Conservation (phyloP, 768 basidiomycete species). For the Hygrophoropsis aurantiaca region DNA sequence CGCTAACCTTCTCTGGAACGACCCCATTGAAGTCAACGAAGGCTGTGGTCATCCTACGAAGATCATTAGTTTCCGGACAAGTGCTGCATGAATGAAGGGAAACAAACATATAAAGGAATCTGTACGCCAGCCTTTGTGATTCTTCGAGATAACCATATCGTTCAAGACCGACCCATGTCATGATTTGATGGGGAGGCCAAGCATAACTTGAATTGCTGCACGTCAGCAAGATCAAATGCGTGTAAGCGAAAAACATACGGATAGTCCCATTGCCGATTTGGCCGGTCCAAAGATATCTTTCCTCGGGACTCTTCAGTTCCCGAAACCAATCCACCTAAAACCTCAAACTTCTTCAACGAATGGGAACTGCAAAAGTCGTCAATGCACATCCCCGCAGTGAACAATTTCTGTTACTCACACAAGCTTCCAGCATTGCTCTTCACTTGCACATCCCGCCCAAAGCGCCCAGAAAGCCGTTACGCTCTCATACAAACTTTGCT, state of each 20-base stretch:
- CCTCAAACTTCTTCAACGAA: slow-evolving; percentile 94
- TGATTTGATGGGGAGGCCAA: slow-evolving; percentile 98
- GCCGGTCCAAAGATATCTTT: slow-evolving; percentile 91
- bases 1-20: slow-evolving; percentile 89
- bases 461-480: slow-evolving; percentile 97
- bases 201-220: slow-evolving; percentile 50
- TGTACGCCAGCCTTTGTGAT: slow-evolving; percentile 88
- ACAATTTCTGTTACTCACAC: slow-evolving; percentile 58
- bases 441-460: slow-evolving; percentile 97
- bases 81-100: background rate
- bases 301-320: slow-evolving; percentile 97
- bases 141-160: slow-evolving; percentile 95
- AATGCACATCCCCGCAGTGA: slow-evolving; percentile 10
- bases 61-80: slow-evolving; percentile 2
- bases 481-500: slow-evolving; percentile 92
- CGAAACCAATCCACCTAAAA: slow-evolving; percentile 90
- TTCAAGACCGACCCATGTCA: slow-evolving; percentile 96
- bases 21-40: slow-evolving; percentile 98
- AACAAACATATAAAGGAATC: slow-evolving; percentile 93
- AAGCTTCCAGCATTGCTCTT: slow-evolving; percentile 91
- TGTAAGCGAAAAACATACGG: slow-evolving; percentile 53
- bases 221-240: slow-evolving; percentile 91
- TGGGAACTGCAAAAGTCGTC: slow-evolving; percentile 55
- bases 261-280: slow-evolving; percentile 99
- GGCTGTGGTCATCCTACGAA: slow-evolving; percentile 82